These are phyloP conservation scores for Parasitella parasitica DNA, from an alignment of 371 early-diverging fungal species.

Conservation along the genomic window DNA sequence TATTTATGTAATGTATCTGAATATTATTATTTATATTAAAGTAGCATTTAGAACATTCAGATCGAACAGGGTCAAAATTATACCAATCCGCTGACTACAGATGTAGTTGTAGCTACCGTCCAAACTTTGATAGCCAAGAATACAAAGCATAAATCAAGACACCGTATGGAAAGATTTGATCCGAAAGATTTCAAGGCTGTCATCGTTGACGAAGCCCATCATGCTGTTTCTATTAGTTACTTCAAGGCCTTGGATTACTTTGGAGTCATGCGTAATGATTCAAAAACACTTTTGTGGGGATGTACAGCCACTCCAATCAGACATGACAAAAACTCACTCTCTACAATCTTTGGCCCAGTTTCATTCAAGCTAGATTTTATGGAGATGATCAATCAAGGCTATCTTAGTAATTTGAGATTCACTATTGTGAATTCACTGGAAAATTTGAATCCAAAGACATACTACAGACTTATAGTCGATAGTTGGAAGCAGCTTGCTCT, in stretches of 20 bases:
- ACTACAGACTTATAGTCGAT: neutral
- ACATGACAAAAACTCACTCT: neutral
- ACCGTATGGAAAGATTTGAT: neutral
- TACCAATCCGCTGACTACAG: too few relatives aligned
- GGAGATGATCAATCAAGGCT: neutral
- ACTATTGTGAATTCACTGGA: neutral
- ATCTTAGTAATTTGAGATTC: neutral
- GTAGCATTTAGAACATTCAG: too few relatives aligned
- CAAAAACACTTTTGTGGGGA: neutral
- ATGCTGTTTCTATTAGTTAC: neutral
- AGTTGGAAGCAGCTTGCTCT: neutral
- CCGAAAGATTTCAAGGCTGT: neutral
- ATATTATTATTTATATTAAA: too few relatives aligned
- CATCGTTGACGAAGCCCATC: neutral
- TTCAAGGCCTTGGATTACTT: neutral
- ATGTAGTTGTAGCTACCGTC: neutral
- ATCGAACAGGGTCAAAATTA: too few relatives aligned
- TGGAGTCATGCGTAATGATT: neutral
- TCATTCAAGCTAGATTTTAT: neutral
- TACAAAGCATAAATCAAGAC: neutral
- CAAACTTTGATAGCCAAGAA: neutral
- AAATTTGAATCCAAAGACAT: neutral
- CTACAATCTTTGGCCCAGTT: neutral
- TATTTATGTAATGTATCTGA: too few relatives aligned
- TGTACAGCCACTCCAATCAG: neutral